Evolutionary conservation across 768 basidiomycete species (phyloP).

Genomic region (Xerocomellus intermedius): DNA sequence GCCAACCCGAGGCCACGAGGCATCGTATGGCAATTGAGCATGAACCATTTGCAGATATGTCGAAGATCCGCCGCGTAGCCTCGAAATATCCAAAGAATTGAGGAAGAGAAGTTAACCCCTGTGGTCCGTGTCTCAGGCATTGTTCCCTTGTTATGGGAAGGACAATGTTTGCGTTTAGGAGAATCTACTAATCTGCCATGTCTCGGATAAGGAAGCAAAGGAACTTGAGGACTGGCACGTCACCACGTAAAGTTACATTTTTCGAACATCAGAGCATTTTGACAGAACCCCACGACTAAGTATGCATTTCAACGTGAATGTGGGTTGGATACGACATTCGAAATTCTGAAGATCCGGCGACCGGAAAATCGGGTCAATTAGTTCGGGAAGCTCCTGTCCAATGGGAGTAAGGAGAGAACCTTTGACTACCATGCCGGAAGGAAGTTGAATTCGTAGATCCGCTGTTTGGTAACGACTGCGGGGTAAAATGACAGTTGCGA

Average conservation of each 20-base stretch:
- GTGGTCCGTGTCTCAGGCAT: conserved; percentile 22
- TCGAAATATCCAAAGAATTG: conserved; percentile 9
- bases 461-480: conserved; percentile 2
- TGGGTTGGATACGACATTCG: conserved; percentile 2
- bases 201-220: conserved; percentile 21
- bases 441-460: conserved; percentile 5
- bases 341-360: conserved; percentile 24
- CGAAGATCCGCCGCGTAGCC: conserved; percentile 12
- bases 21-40: conserved; percentile 12
- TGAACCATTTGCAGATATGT: conserved; percentile 16
- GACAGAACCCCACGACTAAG: conserved; percentile 7
- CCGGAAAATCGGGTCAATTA: conserved; percentile 12
- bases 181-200: conserved; percentile 18
- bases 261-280: conserved; percentile 4
- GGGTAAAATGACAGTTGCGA: conserved; percentile 8
- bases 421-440: not conserved
- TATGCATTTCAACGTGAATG: conserved; percentile 6
- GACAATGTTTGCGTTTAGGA: conserved; percentile 25
- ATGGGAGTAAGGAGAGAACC: conserved; percentile 11
- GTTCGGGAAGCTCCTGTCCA: conserved; percentile 20
- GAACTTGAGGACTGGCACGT: conserved; percentile 11
- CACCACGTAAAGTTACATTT: conserved; percentile 25
- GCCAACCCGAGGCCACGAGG: conserved; percentile 18
- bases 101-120: conserved; percentile 3
- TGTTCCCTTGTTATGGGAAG: conserved; percentile 34